Evolutionary conservation across 257 asterid genomes (phyloP), one percentile per base, ranked within the genome.

Genomic region (Penstemon newberryi): DNA sequence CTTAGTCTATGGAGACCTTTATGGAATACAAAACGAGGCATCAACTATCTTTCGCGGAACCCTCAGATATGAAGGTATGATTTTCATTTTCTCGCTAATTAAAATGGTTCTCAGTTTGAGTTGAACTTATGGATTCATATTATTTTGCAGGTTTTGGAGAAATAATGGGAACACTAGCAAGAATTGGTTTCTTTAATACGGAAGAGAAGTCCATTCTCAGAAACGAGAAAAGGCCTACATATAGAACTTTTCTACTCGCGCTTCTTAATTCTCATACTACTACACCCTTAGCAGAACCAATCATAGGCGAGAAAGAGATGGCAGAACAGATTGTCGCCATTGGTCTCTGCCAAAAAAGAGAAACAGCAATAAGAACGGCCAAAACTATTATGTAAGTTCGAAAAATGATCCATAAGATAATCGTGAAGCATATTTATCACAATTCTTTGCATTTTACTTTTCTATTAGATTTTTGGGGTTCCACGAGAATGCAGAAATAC

Each of bases 41-140:
- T 84, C 87, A 7, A 90, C 96, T 19, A 77, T 93, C 57, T 93
- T 90, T 62, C 95, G 96, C 25, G 99, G 99, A 66, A 90, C 97
- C 74, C 94, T 93, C 43, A 85, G 99, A 70, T 90, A 90, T 62
- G 96, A 93, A 93, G 99, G 98, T 78, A 83, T 65, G 10, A 50
- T 67, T 18, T 65, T 38, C 15, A 46, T 45, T 43, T 45, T 40
- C 6, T 15, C 8, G 8, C 18, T 43, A 25, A 25, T 44, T 19
- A 15, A 25, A 54, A 36, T 57, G 42, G 4, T 18, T 10, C 8
- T 40, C 12, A 15, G 18, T 52, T 33, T 52, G 47, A 68, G 13
- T 43, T 65, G 13, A 57, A 45, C 18, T 60, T 63, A 15, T 4
- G 38, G 53, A 47, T 44, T 38, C n/a, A 66, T 69, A 19, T 72